Conservation (phyloP, 2,329 filamentous ascomycete genomes). For the Moelleriella libera region DNA sequence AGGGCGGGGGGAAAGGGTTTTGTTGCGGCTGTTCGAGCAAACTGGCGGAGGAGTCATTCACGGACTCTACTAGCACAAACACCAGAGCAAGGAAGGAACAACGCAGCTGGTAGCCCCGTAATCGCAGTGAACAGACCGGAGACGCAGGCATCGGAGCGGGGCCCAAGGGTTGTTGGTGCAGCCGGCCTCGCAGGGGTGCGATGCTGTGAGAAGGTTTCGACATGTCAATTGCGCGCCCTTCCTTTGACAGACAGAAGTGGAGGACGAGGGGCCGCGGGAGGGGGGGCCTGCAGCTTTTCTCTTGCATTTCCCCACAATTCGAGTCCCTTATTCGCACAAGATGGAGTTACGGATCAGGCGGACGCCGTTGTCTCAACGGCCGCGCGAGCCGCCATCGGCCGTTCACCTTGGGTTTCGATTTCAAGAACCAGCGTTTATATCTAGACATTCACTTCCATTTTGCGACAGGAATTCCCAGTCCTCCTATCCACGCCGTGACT, state of each 20-base stretch:
- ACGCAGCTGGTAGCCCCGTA: not conserved
- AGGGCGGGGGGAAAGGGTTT: not conserved
- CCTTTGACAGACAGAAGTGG: constrained; percentile 13
- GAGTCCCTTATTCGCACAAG: no score
- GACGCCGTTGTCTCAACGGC: no score
- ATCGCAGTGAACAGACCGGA: not conserved
- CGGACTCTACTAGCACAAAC: not conserved
- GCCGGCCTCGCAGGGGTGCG: not conserved
- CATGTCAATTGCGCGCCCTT: constrained; percentile 25
- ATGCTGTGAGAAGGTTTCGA: not conserved
- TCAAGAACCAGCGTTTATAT: no score
- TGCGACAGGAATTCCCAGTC: no score
- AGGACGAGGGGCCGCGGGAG: not conserved
- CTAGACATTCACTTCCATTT: no score
- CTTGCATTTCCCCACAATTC: not conserved
- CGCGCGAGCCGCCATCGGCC: no score
- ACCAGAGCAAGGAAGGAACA: not conserved
- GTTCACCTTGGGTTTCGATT: no score
- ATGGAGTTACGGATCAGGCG: no score
- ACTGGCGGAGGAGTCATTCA: not conserved
- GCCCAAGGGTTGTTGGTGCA: no score
- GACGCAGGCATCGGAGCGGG: no score
- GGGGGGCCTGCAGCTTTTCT: not conserved
- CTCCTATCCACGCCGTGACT: no score
- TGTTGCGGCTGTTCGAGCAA: not conserved